A percentile compares a stretch with the other conserved stretches of the same genome.
Conservation (phyloP, 2,329 filamentous ascomycete genomes). For the Periconia macrospinosa region DNA sequence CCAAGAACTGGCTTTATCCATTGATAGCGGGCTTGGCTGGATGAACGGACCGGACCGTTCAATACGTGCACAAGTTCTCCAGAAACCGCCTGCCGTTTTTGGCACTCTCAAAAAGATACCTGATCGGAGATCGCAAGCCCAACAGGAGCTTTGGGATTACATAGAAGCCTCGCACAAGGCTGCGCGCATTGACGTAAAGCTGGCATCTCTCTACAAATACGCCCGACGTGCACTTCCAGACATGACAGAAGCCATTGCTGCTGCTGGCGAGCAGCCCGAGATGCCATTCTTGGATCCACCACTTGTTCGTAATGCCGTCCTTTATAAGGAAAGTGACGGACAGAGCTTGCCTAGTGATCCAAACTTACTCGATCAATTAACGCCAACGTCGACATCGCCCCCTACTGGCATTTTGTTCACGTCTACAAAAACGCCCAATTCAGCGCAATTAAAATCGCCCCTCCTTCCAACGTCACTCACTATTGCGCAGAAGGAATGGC, state of each 20-base stretch:
- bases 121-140: constrained; percentile 42
- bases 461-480: constrained; percentile 62
- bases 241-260: constrained; percentile 11
- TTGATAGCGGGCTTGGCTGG: constrained; percentile 70
- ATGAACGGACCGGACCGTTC: constrained; percentile 64
- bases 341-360: constrained; percentile 8
- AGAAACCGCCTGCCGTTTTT: constrained; percentile 51
- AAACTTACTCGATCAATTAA: constrained; percentile 19
- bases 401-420: constrained; percentile 38
- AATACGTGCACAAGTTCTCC: constrained; percentile 51
- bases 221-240: constrained; percentile 22
- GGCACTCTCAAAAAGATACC: constrained; percentile 42
- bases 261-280: constrained; percentile 21
- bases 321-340: constrained; percentile 19
- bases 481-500: constrained; percentile 67
- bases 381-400: constrained; percentile 7
- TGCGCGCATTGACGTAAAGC: constrained; percentile 24
- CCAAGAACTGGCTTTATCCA: constrained; percentile 66
- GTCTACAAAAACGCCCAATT: constrained; percentile 22
- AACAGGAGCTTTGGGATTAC: constrained; percentile 40
- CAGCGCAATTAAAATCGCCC: constrained; percentile 6
- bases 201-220: constrained; percentile 30
- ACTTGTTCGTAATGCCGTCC: constrained; percentile 29
- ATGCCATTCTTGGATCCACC: constrained; percentile 35
- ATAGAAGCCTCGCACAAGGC: constrained; percentile 24